phyloP scores from a whole-genome alignment of 2,329 filamentous ascomycete species.

The Aureobasidium mangrovei region DNA sequence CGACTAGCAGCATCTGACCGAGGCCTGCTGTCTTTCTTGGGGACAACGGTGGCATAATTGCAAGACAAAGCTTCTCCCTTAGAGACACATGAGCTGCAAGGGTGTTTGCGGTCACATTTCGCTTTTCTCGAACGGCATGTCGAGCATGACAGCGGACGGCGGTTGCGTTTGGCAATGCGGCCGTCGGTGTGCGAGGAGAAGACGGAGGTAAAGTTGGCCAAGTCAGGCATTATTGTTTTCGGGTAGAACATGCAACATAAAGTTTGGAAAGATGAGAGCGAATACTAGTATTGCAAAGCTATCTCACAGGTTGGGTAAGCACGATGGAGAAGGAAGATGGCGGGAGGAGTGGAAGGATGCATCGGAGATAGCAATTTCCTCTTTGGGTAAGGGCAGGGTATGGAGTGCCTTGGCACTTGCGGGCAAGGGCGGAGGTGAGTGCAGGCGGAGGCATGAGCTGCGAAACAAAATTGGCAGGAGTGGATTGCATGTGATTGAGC shows the following conservation, averaged over 20 bases:
- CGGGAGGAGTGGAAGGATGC: neutral
- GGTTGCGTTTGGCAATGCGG: slow-evolving; percentile 12
- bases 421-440: neutral
- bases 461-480: slow-evolving; percentile 1
- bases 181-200: neutral
- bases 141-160: slow-evolving; percentile 3
- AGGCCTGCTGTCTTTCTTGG: neutral
- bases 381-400: neutral
- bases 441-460: neutral
- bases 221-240: neutral
- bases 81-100: slow-evolving; percentile 7
- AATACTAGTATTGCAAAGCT: no score
- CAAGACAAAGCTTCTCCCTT: neutral
- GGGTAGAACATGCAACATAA: neutral
- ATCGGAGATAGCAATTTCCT: slow-evolving; percentile 1
- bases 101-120: slow-evolving; percentile 9
- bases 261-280: no score
- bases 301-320: neutral
- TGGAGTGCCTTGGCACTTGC: neutral
- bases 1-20: neutral
- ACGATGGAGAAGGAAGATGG: neutral
- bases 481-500: neutral
- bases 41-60: neutral
- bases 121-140: neutral
- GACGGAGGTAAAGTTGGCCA: neutral